Evolutionary conservation across 2,329 filamentous ascomycete genomes (phyloP), one percentile per base, ranked within the genome.

Genomic region (Ophiosphaerella korrae): DNA sequence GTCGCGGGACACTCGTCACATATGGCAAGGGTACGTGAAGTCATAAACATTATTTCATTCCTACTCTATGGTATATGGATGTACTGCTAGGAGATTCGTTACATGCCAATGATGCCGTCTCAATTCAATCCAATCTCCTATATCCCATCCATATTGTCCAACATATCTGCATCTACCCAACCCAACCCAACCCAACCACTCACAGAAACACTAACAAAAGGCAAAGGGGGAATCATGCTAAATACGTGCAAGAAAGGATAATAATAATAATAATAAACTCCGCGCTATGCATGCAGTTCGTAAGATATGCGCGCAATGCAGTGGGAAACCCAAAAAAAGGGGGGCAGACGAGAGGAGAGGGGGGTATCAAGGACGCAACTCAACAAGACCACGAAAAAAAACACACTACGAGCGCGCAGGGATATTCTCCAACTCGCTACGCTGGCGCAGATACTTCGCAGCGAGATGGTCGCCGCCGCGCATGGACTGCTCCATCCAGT

Each of bases 401-500:
- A 34, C 21, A n/a, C 26, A 41, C 14, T 36, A 67, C 42, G 56
- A 59, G 26, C 63, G 54, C 7, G 78, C 82, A 56, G 80, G 79
- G 66, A 84, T 79, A 45, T 77, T 81, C 66, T 85, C 83, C 70
- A 85, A 82, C 68, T 86, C 84, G 63, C 84, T 81, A 40, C 83
- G 75, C 75, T 95, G 90, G 57, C 87, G 83, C 72, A 97, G 77
- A 75, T 93, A 92, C 71, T 88, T 88, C 69, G 85, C 87, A 16
- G 93, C 93, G 61, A 96, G 78, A 67, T 88, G 84, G 71, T 97
- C 93, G 1, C 92, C 92, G n/a, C 92, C 92, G 47, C 84, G 83
- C 63, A 90, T 89, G 33, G 90, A 92, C 59, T 90, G 81, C 76
- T 93, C 90, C 92, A 97, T 97, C 92, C 93, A 97, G 78, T 97